A percentile compares a stretch with the other conserved stretches of the same genome.
Evolutionary conservation across 257 asterid species (phyloP).

Genomic region (Solanum arcanum): DNA sequence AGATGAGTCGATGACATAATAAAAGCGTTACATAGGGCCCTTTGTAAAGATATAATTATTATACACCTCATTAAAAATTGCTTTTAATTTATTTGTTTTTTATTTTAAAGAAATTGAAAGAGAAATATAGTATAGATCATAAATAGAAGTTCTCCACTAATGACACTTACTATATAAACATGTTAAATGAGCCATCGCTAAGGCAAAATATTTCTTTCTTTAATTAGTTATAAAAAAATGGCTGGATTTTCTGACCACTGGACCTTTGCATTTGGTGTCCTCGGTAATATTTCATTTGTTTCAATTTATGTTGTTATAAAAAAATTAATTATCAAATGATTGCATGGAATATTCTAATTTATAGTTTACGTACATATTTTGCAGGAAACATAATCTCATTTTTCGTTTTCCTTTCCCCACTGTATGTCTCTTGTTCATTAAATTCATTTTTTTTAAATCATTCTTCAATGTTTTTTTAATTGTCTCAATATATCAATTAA

Average conservation of each 20-base stretch:
- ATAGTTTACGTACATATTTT: not conserved
- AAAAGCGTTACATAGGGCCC: not conserved
- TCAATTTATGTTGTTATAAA: not conserved
- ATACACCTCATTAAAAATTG: not conserved
- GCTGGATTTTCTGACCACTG: not conserved
- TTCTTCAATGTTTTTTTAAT: not conserved
- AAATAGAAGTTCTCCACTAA: not conserved
- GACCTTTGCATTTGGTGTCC: slow-evolving; percentile 9
- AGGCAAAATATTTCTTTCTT: not conserved
- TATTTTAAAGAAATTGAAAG: not conserved
- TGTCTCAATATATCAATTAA: not conserved
- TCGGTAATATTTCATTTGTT: not conserved
- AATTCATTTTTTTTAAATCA: not conserved
- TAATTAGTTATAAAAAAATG: not conserved
- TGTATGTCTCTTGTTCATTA: slow-evolving; percentile 11
- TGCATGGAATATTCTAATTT: not conserved
- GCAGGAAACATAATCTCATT: slow-evolving; percentile 36
- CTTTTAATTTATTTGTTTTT: not conserved
- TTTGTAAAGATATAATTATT: not conserved
- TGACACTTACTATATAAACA: not conserved
- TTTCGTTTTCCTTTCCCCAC: slow-evolving; percentile 36
- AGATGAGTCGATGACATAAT: slow-evolving; percentile 8
- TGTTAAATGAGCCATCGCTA: not conserved
- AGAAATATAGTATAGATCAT: not conserved
- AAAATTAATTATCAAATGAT: not conserved